Evolutionary conservation across 495 filamentous ascomycete genomes (phyloP).

Genomic region (Hypoxylon lienhwacheense): DNA sequence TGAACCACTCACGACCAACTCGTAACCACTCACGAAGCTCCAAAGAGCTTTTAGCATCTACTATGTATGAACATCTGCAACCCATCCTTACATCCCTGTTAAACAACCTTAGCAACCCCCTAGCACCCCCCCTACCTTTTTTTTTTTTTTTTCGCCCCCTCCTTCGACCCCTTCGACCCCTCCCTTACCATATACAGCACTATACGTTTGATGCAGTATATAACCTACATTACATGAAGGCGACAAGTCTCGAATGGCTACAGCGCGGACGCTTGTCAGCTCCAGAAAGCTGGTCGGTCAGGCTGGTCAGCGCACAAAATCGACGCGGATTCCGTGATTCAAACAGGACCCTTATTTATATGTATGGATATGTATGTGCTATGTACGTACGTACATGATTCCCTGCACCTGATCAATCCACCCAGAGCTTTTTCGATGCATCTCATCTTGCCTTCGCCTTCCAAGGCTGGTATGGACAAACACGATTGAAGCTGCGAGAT

Average conservation of each 20-base stretch:
- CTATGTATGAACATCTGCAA: constrained; percentile 31
- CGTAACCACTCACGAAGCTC: too few relatives aligned
- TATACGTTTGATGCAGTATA: neutral
- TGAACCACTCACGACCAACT: constrained; percentile 34
- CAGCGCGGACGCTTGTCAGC: constrained; percentile 16
- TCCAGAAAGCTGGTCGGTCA: constrained; percentile 6
- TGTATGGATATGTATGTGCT: too few relatives aligned
- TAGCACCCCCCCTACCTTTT: too few relatives aligned
- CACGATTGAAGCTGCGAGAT: constrained; percentile 29
- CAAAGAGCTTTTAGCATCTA: constrained; percentile 12
- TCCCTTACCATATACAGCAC: too few relatives aligned
- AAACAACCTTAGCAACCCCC: constrained; percentile 1
- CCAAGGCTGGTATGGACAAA: constrained; percentile 34
- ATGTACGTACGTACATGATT: too few relatives aligned
- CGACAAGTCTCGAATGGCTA: constrained; percentile 17
- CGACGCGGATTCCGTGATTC: constrained; percentile 19
- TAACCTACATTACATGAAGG: constrained; percentile 18
- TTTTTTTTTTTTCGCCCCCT: too few relatives aligned
- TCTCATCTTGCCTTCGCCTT: constrained; percentile 33
- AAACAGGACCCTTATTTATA: neutral
- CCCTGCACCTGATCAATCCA: constrained; percentile 23
- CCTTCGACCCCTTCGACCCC: too few relatives aligned
- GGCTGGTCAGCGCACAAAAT: constrained; percentile 16
- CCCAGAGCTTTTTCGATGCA: constrained; percentile 17
- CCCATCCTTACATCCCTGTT: constrained; percentile 36